These are phyloP conservation scores for Lepidopterella palustris DNA, from an alignment of 495 filamentous ascomycete genomes.

Conservation along the genomic window DNA sequence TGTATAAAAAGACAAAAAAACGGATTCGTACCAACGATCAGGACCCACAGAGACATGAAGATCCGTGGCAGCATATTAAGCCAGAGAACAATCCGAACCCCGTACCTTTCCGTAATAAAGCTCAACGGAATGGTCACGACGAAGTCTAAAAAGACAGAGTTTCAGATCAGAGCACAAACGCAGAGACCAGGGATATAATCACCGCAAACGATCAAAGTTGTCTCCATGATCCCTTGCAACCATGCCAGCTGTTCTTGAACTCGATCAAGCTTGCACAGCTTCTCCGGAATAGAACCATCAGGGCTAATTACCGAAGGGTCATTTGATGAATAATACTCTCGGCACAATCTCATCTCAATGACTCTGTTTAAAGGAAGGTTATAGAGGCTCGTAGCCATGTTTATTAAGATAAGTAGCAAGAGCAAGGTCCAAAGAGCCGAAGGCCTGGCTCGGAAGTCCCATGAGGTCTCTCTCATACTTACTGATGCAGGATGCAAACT, in stretches of 20 bases:
- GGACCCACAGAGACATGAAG: slow-evolving; percentile 21
- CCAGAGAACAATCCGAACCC: slow-evolving; percentile 18
- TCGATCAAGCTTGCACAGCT: slow-evolving; percentile 42
- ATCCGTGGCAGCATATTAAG: slow-evolving; percentile 16
- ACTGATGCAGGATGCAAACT: not conserved
- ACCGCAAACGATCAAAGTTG: slow-evolving; percentile 24
- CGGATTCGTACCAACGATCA: slow-evolving; percentile 22
- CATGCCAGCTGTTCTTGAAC: slow-evolving; percentile 43
- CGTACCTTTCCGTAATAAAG: slow-evolving; percentile 21
- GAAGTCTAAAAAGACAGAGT: slow-evolving; percentile 13
- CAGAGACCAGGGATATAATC: not conserved
- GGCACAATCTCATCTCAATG: slow-evolving; percentile 44
- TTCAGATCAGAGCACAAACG: not conserved
- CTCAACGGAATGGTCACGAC: slow-evolving; percentile 27
- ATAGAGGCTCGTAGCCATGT: slow-evolving; percentile 42
- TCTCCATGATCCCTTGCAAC: slow-evolving; percentile 38
- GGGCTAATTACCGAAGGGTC: slow-evolving; percentile 35
- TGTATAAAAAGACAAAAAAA: slow-evolving; percentile 4
- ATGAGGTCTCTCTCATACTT: too few relatives aligned
- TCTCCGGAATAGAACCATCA: slow-evolving; percentile 40
- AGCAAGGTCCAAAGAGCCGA: slow-evolving; percentile 18
- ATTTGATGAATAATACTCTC: slow-evolving; percentile 38
- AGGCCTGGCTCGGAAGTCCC: not conserved
- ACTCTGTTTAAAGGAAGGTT: slow-evolving; percentile 45
- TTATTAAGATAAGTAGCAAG: slow-evolving; percentile 36